Percentiles rank a stretch among this genome's conserved stretches.
These are phyloP conservation scores for Geranium incanum DNA, from an alignment of 441 rosid species.

Conservation along the genomic window DNA sequence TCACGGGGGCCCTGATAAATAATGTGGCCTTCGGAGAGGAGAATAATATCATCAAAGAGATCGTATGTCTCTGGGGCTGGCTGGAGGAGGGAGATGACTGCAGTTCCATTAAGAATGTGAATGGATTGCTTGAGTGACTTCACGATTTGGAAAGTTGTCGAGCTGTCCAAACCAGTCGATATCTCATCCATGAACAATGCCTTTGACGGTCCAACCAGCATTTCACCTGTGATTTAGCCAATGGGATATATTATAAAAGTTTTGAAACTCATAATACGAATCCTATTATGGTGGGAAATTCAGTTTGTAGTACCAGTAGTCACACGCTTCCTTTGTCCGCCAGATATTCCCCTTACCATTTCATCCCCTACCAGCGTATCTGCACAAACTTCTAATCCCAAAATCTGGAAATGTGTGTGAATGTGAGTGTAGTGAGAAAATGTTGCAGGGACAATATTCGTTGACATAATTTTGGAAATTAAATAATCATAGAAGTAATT, in stretches of 20 bases:
- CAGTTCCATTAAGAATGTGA: conserved; percentile 75
- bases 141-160: conserved; percentile 76
- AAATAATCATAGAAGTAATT: not conserved
- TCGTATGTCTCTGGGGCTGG: conserved; percentile 89
- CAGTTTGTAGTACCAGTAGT: conserved; percentile 53
- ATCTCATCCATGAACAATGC: conserved; percentile 88
- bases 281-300: not conserved
- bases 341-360: conserved; percentile 83
- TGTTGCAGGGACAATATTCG: not conserved
- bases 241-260: not conserved
- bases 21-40: conserved; percentile 63
- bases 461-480: not conserved
- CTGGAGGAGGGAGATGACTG: conserved; percentile 79
- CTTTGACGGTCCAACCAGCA: conserved; percentile 75
- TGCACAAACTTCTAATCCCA: conserved; percentile 76
- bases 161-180: conserved; percentile 87
- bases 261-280: not conserved
- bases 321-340: conserved; percentile 83
- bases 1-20: conserved; percentile 86
- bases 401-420: conserved; percentile 32
- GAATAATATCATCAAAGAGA: conserved; percentile 80
- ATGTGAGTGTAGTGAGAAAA: not conserved
- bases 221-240: conserved; percentile 41
- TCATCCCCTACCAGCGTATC: conserved; percentile 76
- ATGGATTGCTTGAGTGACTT: conserved; percentile 55